Conservation (phyloP, 2,329 filamentous ascomycete species). For the Aspergillus novoparasiticus region DNA sequence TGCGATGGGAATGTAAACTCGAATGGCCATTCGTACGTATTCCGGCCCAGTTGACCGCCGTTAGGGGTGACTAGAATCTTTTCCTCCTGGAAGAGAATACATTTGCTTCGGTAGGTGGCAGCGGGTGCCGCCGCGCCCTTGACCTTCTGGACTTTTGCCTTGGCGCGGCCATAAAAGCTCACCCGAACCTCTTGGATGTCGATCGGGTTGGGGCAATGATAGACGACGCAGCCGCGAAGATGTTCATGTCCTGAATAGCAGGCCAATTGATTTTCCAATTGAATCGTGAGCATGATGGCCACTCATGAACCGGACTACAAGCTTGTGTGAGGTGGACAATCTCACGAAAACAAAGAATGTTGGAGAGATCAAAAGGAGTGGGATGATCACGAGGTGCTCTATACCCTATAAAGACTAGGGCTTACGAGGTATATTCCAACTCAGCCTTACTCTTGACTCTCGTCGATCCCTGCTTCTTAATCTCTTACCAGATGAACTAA, state of each 20-base stretch:
- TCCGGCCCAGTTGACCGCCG: conserved; percentile 5
- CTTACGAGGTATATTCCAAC: background rate
- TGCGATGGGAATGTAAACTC: conserved; percentile 13
- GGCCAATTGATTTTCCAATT: conserved; percentile 9
- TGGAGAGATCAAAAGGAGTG: background rate
- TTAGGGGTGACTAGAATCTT: conserved; percentile 7
- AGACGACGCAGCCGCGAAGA: conserved; percentile 10
- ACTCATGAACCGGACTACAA: background rate
- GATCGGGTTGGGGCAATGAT: conserved; percentile 10
- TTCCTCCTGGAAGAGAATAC: conserved; percentile 19
- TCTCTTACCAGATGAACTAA: background rate
- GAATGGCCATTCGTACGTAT: conserved; percentile 18
- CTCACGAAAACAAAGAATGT: background rate
- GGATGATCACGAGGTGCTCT: background rate
- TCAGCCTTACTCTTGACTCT: background rate
- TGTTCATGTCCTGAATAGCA: conserved; percentile 13
- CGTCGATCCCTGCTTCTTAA: background rate
- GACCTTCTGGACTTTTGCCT: conserved; percentile 20
- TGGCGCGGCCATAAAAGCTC: conserved; percentile 16
- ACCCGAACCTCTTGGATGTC: conserved; percentile 15
- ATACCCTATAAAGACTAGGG: background rate
- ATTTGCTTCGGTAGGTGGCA: conserved; percentile 19
- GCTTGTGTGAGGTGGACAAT: background rate
- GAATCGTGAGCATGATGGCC: conserved; percentile 14
- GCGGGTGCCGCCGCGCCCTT: conserved; percentile 15